phyloP scores from a whole-genome alignment of 2,329 filamentous ascomycete genomes.

The Colletotrichum costaricense region DNA sequence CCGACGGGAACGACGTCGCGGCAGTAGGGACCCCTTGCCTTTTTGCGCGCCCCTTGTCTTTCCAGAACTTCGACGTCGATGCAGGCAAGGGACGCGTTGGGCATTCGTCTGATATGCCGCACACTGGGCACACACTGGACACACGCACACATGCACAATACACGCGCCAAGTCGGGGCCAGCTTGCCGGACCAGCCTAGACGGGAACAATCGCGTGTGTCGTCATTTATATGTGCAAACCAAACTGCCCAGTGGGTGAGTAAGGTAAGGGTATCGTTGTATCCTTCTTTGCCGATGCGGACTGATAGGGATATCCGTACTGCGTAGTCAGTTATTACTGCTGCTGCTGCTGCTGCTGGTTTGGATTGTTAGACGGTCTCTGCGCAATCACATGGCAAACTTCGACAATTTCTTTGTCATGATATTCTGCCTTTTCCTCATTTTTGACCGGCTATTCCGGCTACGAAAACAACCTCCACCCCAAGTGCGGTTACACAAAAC shows the following conservation, averaged over 20 bases:
- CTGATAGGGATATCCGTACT: too few species aligned
- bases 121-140: too few species aligned
- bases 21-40: constrained; percentile 4
- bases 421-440: not conserved
- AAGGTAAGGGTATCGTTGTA: not conserved
- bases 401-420: not conserved
- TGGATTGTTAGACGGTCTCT: not conserved
- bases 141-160: too few species aligned
- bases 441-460: not conserved
- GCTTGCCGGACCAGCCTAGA: not conserved
- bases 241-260: too few species aligned
- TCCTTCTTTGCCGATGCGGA: not conserved
- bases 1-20: not conserved
- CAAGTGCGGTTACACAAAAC: not conserved
- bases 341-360: not conserved
- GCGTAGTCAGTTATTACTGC: not conserved
- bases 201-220: not conserved
- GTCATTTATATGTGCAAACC: not conserved
- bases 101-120: constrained; percentile 20
- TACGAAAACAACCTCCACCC: not conserved
- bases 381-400: not conserved
- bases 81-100: not conserved
- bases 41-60: not conserved
- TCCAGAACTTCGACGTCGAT: constrained; percentile 29
- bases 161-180: too few species aligned